Percentiles rank a stretch among this genome's conserved stretches.
These are phyloP conservation scores for Nannochloropsis limnetica DNA, from an alignment of 352 stramenopile genomes.

Conservation along the genomic window DNA sequence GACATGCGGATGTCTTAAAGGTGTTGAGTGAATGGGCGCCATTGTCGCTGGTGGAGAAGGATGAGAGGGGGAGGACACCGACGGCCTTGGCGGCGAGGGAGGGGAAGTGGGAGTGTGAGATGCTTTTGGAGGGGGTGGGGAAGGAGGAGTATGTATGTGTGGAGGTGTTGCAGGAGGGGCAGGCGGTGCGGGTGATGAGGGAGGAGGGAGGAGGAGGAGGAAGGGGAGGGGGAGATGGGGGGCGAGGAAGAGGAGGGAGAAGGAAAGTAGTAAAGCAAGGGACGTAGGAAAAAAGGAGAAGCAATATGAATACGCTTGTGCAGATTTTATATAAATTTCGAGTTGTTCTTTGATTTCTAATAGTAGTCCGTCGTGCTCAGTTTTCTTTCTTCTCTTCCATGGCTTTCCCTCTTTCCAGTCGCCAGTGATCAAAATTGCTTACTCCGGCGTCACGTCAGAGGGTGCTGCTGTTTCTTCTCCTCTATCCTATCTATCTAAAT, in stretches of 20 bases:
- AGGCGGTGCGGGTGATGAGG: neutral
- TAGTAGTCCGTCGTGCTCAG: neutral
- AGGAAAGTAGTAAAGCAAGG: neutral
- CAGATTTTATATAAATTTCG: neutral
- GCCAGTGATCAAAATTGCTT: neutral
- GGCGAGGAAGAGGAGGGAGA: neutral
- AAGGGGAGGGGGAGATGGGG: neutral
- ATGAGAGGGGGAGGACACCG: neutral
- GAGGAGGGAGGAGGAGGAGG: neutral
- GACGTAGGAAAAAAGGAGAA: neutral
- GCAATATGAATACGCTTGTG: no score
- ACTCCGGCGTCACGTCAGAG: neutral
- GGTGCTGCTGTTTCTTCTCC: neutral
- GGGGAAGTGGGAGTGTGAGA: neutral
- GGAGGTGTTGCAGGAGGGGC: neutral
- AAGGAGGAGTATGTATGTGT: neutral
- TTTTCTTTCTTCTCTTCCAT: neutral
- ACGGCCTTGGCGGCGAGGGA: neutral
- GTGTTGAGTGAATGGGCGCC: neutral
- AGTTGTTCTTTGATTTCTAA: neutral
- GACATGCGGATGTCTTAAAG: neutral
- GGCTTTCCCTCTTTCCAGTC: neutral
- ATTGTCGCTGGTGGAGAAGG: neutral
- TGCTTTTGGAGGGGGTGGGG: neutral
- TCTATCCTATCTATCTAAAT: neutral